Evolutionary conservation across 306 rosid genomes (phyloP), one percentile per base, ranked within the genome.

Genomic region (Begonia masoniana): DNA sequence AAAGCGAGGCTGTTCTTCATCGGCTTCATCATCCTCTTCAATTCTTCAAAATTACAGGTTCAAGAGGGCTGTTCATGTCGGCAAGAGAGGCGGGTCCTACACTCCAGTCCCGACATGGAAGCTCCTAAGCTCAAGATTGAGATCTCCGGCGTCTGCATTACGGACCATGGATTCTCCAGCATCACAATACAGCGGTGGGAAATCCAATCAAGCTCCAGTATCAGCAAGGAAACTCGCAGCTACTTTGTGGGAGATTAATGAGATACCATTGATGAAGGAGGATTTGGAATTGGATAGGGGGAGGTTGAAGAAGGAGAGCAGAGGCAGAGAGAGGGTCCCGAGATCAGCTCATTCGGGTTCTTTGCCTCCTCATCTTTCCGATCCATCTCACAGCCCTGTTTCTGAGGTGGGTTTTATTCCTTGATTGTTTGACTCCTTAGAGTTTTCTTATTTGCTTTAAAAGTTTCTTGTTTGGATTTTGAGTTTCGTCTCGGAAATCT

Each of bases 151-250:
- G 7, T 63, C 92, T 12, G 76, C 85, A 52, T 56, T 86, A 56
- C 74, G 93, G 13, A 45, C 75, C 21, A 39, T 75, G 51, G 82
- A 76, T 7, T 91, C 96, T 1, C 97, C 94, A 12, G 13, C 77
- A 1, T 62, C 87, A 1, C 84, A 74, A 51, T 42, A 58, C 4
- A 77, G 68, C 41, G 50, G 57, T 10, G 48, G 39, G 55, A 81
- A 72, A 68, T 60, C 67, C 12, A 78, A 72, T 52, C 79, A 65
- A 59, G 65, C 75, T 45, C 94, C 99, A 3, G 86, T 86, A 6
- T 92, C 99, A 36, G 99, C 99, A 46, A 83, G 99, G 74, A 92
- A 92, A 71, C 93, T 86, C 13, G 99, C 99, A 19, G 99, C 99
- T 15, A 86, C 96, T 49, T 72, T 92, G 47, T 92, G 99, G 99